Base-by-base conservation (phyloP, 2,329 filamentous ascomycete genomes). In the Cytospora mali region DNA sequence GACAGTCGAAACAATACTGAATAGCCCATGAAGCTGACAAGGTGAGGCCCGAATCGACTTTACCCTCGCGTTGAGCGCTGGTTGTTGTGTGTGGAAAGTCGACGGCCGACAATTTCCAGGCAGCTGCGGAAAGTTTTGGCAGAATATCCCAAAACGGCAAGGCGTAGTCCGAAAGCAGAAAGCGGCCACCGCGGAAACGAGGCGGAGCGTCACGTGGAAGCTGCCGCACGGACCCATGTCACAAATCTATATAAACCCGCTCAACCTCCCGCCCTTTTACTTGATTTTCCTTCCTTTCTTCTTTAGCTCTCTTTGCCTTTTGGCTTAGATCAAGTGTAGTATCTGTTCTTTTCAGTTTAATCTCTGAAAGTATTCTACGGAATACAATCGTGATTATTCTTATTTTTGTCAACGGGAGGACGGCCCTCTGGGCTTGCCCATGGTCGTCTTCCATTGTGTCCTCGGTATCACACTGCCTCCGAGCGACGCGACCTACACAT, bases 331-430 rank as follows among this genome's bases (percentile, higher is more conserved):
- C 85, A 88, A 88, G 85, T 88, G 85, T 88, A 88, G 86, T 88
- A 88, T 87, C 85, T 88, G 85, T 90, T 89, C 87, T 89, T 89
- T 88, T 88, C 85, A 89, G 87, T 88, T 89, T 90, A 89, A 89
- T 89, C 84, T 86, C 87, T 89, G 86, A 87, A 88, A 88, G 82
- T 81, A 78, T 79, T 77, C 83, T 82, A 87, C 76, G 81, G 83
- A 78, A 78, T 78, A 80, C 81, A 84, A 83, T 80, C 80, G 81
- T 84, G 85, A 88, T 89, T 89, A 88, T 82, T 83, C 86, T 81
- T 79, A 88, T 90, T 89, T 90, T 90, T 90, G 81, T 68, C 76
- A 63, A 69, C 61, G 68, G 81, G 75, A 73, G 71, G 66, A 64
- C 66, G 72, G 66, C 71, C 82, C 86, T 82, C 86, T 88, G 84